Conservation (phyloP, 2,329 filamentous ascomycete genomes). For the Beauveria varroae region DNA sequence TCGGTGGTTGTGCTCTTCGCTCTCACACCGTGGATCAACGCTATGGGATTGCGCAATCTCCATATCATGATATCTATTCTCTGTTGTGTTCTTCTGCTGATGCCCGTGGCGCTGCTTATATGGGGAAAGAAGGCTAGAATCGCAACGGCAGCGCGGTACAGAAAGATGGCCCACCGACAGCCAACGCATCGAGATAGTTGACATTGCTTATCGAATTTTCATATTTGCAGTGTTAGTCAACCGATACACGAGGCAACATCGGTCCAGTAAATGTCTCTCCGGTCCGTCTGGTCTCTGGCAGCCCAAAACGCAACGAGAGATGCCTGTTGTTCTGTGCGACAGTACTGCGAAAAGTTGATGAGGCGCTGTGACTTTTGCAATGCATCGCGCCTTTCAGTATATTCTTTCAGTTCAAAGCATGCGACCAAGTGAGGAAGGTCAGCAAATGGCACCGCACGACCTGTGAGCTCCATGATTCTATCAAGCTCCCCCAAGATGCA, state of each 20-base stretch:
- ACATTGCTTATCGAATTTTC: not conserved
- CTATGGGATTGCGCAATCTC: constrained; percentile 15
- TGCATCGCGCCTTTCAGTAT: not conserved
- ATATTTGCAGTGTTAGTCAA: not conserved
- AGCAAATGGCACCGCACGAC: constrained; percentile 10
- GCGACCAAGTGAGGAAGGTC: constrained; percentile 10
- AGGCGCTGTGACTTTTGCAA: constrained; percentile 1
- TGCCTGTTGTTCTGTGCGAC: constrained; percentile 3
- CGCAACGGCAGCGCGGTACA: constrained; percentile 10
- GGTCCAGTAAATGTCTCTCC: constrained; percentile 6
- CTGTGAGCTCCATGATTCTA: constrained; percentile 2
- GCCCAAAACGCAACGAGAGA: constrained; percentile 10
- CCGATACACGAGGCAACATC: not conserved
- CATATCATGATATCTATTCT: constrained; percentile 13
- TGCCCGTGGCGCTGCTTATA: constrained; percentile 7
- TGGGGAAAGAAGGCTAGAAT: constrained; percentile 14
- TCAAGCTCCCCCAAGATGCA: constrained; percentile 8
- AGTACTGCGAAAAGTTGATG: constrained; percentile 11
- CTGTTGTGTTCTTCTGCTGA: constrained; percentile 7
- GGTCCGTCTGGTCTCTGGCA: not conserved
- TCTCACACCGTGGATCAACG: constrained; percentile 17
- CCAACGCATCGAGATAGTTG: constrained; percentile 10
- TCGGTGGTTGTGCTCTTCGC: constrained; percentile 17
- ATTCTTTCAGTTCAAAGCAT: constrained; percentile 7
- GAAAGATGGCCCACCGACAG: constrained; percentile 6